These are phyloP conservation scores for Chenopodium quinoa DNA, from an alignment of 148 eudicot genomes.

Conservation along the genomic window DNA sequence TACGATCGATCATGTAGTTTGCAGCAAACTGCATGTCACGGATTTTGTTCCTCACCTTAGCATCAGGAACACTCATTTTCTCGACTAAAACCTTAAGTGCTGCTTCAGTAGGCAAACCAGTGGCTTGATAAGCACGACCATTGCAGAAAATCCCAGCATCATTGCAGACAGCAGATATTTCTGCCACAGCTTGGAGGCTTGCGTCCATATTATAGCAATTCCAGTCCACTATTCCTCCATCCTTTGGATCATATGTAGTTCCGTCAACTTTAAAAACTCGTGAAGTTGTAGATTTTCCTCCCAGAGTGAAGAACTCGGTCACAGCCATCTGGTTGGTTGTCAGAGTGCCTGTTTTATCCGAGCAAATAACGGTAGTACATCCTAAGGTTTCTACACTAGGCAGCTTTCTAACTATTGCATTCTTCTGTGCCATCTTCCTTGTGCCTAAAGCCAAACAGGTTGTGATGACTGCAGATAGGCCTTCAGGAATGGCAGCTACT, in stretches of 20 bases:
- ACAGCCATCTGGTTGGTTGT: slow-evolving; percentile 95
- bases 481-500: slow-evolving; percentile 89
- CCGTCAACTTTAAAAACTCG: slow-evolving; percentile 66
- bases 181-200: slow-evolving; percentile 69
- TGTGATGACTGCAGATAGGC: slow-evolving; percentile 79
- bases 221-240: slow-evolving; percentile 82
- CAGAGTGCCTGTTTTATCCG: slow-evolving; percentile 90
- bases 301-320: slow-evolving; percentile 65
- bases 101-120: slow-evolving; percentile 89
- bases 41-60: slow-evolving; percentile 54
- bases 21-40: slow-evolving; percentile 55
- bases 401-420: slow-evolving; percentile 73
- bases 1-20: slow-evolving; percentile 52
- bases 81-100: slow-evolving; percentile 91
- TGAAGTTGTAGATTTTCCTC: slow-evolving; percentile 44
- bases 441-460: slow-evolving; percentile 86
- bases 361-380: slow-evolving; percentile 87
- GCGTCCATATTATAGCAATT: slow-evolving; percentile 71
- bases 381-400: slow-evolving; percentile 93
- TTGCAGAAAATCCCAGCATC: slow-evolving; percentile 68
- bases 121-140: slow-evolving; percentile 56
- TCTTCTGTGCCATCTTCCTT: slow-evolving; percentile 84
- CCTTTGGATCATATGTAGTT: slow-evolving; percentile 86
- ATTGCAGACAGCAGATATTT: slow-evolving; percentile 79
- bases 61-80: slow-evolving; percentile 89